These are phyloP conservation scores for Bassia scoparia DNA, from an alignment of 148 eudicot genomes.

Conservation along the genomic window DNA sequence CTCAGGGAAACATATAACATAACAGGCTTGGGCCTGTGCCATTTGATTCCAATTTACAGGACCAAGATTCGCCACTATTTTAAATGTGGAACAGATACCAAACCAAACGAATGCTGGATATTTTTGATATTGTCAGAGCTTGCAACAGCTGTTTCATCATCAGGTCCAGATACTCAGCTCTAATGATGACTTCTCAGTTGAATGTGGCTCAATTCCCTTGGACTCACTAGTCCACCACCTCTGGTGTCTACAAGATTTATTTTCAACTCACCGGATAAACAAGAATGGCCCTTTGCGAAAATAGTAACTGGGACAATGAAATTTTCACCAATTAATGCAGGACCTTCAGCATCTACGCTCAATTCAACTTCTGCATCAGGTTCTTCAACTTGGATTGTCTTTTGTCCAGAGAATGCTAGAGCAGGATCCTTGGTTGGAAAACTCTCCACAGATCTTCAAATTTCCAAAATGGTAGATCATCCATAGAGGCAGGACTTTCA, in stretches of 20 bases:
- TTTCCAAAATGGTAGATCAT: conserved; percentile 90
- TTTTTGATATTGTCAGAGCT: conserved; percentile 55
- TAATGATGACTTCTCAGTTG: conserved; percentile 67
- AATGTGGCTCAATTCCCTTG: conserved; percentile 65
- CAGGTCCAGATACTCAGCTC: conserved; percentile 68
- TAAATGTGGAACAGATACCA: conserved; percentile 74
- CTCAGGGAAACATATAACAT: conserved; percentile 92
- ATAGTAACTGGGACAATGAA: conserved; percentile 75
- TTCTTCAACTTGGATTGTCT: conserved; percentile 87
- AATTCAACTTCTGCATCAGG: conserved; percentile 89
- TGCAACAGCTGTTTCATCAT: conserved; percentile 38
- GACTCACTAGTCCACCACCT: conserved; percentile 96
- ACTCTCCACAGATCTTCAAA: conserved; percentile 75
- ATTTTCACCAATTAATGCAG: conserved; percentile 89
- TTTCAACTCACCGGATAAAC: conserved; percentile 82
- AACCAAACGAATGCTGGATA: conserved; percentile 89
- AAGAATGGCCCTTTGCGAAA: conserved; percentile 69
- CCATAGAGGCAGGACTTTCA: conserved; percentile 93
- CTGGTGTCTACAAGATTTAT: conserved; percentile 88
- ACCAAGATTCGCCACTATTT: conserved; percentile 74
- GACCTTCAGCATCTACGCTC: conserved; percentile 56
- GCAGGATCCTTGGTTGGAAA: conserved; percentile 86
- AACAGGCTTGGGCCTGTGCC: conserved; percentile 92
- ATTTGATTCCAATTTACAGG: conserved; percentile 78
- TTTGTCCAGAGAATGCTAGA: conserved; percentile 80